phyloP scores from a whole-genome alignment of 148 eudicot genomes.

The Diospyros lotus region DNA sequence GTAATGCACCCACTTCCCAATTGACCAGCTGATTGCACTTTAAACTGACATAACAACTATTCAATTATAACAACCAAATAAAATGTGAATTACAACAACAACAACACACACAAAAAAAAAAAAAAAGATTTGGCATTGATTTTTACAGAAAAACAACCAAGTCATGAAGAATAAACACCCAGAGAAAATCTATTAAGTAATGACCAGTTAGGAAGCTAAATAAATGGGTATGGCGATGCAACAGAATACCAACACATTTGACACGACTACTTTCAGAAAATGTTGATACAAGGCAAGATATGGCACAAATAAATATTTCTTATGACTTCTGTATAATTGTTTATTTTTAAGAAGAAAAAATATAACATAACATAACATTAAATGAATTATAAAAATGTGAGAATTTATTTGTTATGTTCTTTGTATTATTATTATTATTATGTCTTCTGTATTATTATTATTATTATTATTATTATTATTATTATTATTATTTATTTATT shows the following conservation, averaged over 20 bases:
- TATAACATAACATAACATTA: background rate
- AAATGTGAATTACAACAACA: background rate
- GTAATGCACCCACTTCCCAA: background rate
- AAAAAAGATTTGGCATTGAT: background rate
- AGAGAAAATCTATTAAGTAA: background rate
- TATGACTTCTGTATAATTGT: background rate
- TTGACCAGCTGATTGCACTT: slow-evolving; percentile 2
- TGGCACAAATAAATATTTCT: background rate
- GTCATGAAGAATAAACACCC: background rate
- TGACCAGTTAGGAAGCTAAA: background rate
- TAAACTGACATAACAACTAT: background rate
- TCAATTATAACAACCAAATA: background rate
- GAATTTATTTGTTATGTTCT: no score
- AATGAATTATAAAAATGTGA: no score
- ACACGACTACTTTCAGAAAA: no score
- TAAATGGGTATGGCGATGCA: no score
- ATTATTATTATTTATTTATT: no score
- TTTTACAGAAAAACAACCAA: background rate
- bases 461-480: no score
- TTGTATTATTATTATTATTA: no score
- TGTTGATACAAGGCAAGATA: no score
- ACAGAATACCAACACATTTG: no score
- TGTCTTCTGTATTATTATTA: no score
- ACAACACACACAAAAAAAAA: background rate
- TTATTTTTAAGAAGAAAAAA: background rate